A percentile compares a stretch with the other conserved stretches of the same genome.
phyloP scores from a whole-genome alignment of 1,284 basidiomycete genomes.

The Apiotrichum laibachii region DNA sequence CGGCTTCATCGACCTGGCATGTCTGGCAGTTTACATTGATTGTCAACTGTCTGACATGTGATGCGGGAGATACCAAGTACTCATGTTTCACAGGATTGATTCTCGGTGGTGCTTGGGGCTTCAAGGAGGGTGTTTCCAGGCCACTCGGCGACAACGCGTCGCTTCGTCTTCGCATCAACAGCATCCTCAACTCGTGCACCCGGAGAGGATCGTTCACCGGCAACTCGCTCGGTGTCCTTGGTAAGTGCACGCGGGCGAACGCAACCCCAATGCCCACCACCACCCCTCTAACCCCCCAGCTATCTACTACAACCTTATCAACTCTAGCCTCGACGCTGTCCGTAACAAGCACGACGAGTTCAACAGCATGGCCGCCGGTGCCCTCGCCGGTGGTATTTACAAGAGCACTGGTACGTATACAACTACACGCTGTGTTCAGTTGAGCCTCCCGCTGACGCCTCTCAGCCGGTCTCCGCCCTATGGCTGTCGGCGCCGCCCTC shows the following conservation, averaged over 20 bases:
- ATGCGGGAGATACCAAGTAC: slow-evolving; percentile 45
- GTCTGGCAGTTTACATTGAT: no score
- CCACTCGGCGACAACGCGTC: slow-evolving; percentile 65
- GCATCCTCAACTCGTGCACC: slow-evolving; percentile 92
- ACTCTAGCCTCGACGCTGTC: slow-evolving; percentile 84
- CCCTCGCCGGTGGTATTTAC: slow-evolving; percentile 83
- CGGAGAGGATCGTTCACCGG: slow-evolving; percentile 95
- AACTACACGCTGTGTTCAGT: not conserved
- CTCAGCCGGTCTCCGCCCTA: slow-evolving; percentile 83
- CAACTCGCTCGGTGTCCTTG: slow-evolving; percentile 95
- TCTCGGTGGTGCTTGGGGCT: slow-evolving; percentile 90
- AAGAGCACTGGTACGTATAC: slow-evolving; percentile 78
- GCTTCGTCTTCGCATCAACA: slow-evolving; percentile 90
- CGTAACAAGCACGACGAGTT: slow-evolving; percentile 88
- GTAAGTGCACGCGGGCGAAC: slow-evolving; percentile 54
- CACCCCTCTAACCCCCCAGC: slow-evolving; percentile 57
- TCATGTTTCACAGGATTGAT: slow-evolving; percentile 70
- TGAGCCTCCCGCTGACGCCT: slow-evolving; percentile 33
- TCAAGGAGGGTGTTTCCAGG: slow-evolving; percentile 87
- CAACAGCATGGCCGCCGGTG: slow-evolving; percentile 90
- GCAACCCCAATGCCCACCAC: not conserved
- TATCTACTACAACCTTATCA: slow-evolving; percentile 93
- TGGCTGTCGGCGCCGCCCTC: slow-evolving; percentile 79
- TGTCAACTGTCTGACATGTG: no score
- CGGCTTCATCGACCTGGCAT: slow-evolving; percentile 46